phyloP scores from a whole-genome alignment of 192 early-diverging fungal genomes.

The Coemansia sp. region DNA sequence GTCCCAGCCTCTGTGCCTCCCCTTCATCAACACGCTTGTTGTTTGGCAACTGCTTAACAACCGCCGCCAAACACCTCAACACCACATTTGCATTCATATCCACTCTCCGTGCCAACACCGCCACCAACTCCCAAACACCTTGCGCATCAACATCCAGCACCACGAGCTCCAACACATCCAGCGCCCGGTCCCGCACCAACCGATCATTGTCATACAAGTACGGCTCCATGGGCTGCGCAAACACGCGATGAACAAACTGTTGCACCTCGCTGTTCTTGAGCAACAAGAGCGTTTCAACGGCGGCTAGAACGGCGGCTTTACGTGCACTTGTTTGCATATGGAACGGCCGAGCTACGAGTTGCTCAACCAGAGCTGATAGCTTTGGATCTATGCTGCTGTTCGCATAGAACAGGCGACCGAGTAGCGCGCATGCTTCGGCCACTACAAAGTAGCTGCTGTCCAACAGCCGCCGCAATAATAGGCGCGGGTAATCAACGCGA shows the following conservation, averaged over 20 bases:
- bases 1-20: neutral
- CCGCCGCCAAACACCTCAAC: constrained; percentile 29
- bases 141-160: constrained; percentile 1
- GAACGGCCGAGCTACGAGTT: neutral
- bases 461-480: constrained; percentile 26
- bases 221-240: constrained; percentile 6
- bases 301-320: constrained; percentile 2
- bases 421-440: constrained; percentile 27
- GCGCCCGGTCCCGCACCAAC: constrained; percentile 39
- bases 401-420: constrained; percentile 18
- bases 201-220: constrained; percentile 37
- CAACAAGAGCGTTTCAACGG: neutral
- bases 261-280: neutral
- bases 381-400: constrained; percentile 5
- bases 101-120: neutral
- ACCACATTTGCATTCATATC: constrained; percentile 5
- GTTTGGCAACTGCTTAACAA: constrained; percentile 15
- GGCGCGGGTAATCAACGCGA: constrained; percentile 18
- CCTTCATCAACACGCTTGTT: neutral
- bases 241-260: neutral
- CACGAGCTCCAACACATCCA: constrained; percentile 37
- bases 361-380: constrained; percentile 12
- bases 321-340: neutral
- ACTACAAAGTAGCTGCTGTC: constrained; percentile 48
- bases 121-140: neutral